Evolutionary conservation across 495 filamentous ascomycete genomes (phyloP), one percentile per base, ranked within the genome.

Genomic region (Podospora comata): DNA sequence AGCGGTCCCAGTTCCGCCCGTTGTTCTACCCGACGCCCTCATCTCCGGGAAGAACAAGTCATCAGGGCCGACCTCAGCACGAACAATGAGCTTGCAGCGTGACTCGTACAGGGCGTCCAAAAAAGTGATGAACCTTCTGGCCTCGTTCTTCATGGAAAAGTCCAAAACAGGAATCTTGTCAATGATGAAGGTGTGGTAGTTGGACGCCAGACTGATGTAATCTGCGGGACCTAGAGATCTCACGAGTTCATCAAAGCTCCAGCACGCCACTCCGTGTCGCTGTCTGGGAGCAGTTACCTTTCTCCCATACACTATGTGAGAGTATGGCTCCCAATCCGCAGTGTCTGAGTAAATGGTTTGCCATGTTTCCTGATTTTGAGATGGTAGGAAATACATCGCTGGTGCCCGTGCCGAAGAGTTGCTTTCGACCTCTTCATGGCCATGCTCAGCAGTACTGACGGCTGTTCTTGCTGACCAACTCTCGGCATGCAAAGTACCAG

Each of bases 41-140:
- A 73, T 73, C n/a, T 90, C 87, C 0, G 89, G 89, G 75, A 92
- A 92, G 81, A 91, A 91, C 5, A 91, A 75, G 7, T 85, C 82
- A 68, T 91, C 90, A 1, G 89, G 89, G 0, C 81, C 84, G 4
- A 83, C 83, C 19, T 77, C 83, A 26, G 87, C 87, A 5, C 79
- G 78, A 54, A 91, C 79, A 7, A 88, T 67, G 5, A 91, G 80
- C 66, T 89, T 89, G 74, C 89, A 90, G 5, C 85, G 81, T 2
- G 87, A 85, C 76, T 92, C 90, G 76, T 91, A 92, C 6, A 91
- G 77, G 1, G 89, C 88, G 67, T 92, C 89, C 6, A 91, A 79
- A 7, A 92, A 78, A 3, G 89, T 91, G 72, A 92, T 92, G 75
- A 92, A 84, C 7, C 90, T 78, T 18, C 89, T 79, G 0, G 89